Evolutionary conservation across 306 rosid genomes (phyloP).

Genomic region (Acacia melanoxylon): DNA sequence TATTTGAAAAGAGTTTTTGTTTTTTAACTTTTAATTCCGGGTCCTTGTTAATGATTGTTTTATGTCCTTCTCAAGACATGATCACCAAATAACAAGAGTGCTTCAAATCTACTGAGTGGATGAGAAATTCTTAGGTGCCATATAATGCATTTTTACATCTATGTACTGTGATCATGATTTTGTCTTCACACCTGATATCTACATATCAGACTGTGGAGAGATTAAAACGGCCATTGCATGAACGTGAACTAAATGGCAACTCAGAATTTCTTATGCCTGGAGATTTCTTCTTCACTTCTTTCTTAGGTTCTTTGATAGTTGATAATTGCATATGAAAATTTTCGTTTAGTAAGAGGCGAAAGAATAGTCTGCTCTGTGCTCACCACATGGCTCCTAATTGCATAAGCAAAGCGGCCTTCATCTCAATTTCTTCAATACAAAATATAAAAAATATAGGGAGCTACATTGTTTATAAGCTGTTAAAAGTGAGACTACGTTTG

Average conservation of each 20-base stretch:
- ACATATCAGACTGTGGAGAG: not conserved
- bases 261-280: not conserved
- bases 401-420: not conserved
- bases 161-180: not conserved
- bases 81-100: not conserved
- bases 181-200: not conserved
- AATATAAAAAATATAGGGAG: not conserved
- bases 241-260: not conserved
- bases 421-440: not conserved
- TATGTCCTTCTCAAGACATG: not conserved
- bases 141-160: not conserved
- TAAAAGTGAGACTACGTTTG: no score
- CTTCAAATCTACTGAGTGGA: not conserved
- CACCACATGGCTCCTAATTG: constrained; percentile 36
- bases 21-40: not conserved
- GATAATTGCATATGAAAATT: not conserved
- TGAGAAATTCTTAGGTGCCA: not conserved
- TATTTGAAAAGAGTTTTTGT: not conserved
- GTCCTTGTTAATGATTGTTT: not conserved
- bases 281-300: not conserved
- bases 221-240: not conserved
- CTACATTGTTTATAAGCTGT: not conserved
- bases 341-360: constrained; percentile 66
- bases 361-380: constrained; percentile 56
- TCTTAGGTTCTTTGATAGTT: not conserved